Base-by-base conservation (phyloP, 2,329 filamentous ascomycete species). In the Neonectria coccinea region DNA sequence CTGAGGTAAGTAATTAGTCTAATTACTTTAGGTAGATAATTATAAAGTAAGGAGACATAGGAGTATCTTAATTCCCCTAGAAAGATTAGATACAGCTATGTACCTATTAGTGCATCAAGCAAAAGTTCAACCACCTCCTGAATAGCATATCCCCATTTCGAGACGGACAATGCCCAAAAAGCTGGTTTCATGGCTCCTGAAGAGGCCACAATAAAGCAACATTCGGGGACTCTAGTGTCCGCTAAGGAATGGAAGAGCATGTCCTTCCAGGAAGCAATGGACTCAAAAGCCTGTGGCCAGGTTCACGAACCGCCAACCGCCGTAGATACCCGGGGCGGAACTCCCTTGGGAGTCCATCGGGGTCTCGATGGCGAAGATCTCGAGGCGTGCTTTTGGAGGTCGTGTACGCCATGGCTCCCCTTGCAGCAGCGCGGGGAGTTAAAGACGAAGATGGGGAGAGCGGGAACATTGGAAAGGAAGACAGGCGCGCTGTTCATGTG, bases 401-500 rank as follows among this genome's bases (percentile, higher is more conserved):
- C 25, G 79, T 81, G 31, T 81, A 78, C 59, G 74, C 74, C 3
- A 77, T 80, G 61, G 76, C 79, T 14, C 69, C 79, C 8, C 67
- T 81, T 7, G 79, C 78, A 9, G 79, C 79, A 2, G 67, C 79
- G 1, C 72, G 75, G 45, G 71, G 74, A 4, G 71, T 77, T 7
- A 76, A 79, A 61, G 67, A 74, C 11, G 78, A 78, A 18, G 78
- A 80, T 3, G 27, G 60, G 7, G 52, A 56, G 16, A 47, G 64
- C 9, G 59, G 56, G 1, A 67, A 63, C 9, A 42, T 29, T 9
- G 39, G 7, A 14, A 58, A 56, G 12, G 62, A 63, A 14, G 70
- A 65, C 4, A 73, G 58, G 10, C 72, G 79, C 3, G 78, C 76
- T 1, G 78, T 82, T 48, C 80, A 82, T 69, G 80, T 81, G 64